phyloP scores from a whole-genome alignment of 2,329 filamentous ascomycete species.

The Aspergillus bombycis region DNA sequence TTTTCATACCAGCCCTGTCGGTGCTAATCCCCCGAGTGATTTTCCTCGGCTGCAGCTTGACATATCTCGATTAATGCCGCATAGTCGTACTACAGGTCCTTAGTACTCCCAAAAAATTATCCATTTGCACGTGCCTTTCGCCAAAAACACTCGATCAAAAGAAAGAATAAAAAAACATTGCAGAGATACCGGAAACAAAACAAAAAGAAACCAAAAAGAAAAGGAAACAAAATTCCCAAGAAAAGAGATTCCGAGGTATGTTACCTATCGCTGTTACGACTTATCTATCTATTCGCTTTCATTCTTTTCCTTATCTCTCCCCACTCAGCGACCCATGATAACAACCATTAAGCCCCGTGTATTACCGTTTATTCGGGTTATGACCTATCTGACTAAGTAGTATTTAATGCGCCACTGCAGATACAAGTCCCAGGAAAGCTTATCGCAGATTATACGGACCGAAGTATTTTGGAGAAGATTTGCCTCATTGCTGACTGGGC shows the following conservation, averaged over 20 bases:
- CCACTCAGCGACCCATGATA: constrained; percentile 29
- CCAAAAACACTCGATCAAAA: neutral
- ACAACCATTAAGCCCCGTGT: constrained; percentile 11
- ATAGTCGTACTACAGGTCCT: constrained; percentile 6
- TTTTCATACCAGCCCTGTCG: constrained; percentile 9
- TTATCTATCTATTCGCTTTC: neutral
- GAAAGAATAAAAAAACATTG: constrained; percentile 5
- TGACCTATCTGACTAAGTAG: constrained; percentile 24
- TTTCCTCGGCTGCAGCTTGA: constrained; percentile 17
- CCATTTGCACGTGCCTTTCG: constrained; percentile 11
- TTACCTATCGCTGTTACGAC: constrained; percentile 1
- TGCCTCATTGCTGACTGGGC: constrained; percentile 20
- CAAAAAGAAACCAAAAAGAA: neutral
- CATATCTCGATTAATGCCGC: constrained; percentile 23
- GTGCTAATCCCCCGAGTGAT: constrained; percentile 20
- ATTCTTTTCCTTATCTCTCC: constrained; percentile 29
- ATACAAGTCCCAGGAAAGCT: constrained; percentile 22
- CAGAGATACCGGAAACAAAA: neutral
- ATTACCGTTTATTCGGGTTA: constrained; percentile 16
- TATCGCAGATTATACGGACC: constrained; percentile 23
- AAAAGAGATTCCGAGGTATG: constrained; percentile 9
- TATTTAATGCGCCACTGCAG: constrained; percentile 20
- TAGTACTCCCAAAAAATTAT: constrained; percentile 11
- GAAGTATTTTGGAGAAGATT: constrained; percentile 20
- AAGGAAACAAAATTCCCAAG: neutral